Evolutionary conservation across 805 yeast genomes (phyloP), one percentile per base, ranked within the genome.

Genomic region (Saccharomyces eubayanus): DNA sequence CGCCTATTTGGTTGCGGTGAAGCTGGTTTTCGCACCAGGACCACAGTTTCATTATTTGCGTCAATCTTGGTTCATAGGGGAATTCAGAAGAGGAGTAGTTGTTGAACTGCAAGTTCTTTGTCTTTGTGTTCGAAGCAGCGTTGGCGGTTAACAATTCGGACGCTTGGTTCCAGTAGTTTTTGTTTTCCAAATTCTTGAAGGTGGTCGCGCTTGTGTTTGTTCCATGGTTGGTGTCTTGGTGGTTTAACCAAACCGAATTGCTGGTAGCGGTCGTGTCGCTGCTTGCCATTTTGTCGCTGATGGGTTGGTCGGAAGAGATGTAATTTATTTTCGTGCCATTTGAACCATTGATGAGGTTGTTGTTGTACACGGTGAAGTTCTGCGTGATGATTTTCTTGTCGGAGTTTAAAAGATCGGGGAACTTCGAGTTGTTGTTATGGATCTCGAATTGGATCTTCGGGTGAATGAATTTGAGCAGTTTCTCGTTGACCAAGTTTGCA

Each of bases 401-500:
- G 46, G 56, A 55, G 3, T 63, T 62, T 11, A 62, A 49, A 31
- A 62, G 46, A 47, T 62, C 63, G 5, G 63, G 62, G 46, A 59
- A 62, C 40, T 55, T 55, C 31, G 57, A 58, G 16, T 36, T 36
- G 21, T 52, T 41, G 12, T 51, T 51, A 14, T 36, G 49, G 28
- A 51, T 49, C 27, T 53, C 48, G 27, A 51, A 51, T 14, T 60
- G 53, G 14, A 66, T 59, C 16, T 55, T 52, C 6, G 66, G 58
- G 49, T 65, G 63, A 43, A 67, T 61, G 12, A 58, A 52, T 41
- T 61, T 55, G 21, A 68, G 52, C 6, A 68, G 53, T 53, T 62
- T 82, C 61, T 77, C 77, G 68, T 90, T 90, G 11, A 90, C 89
- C 41, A 83, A 66, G 40, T 81, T 76, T 10, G 90, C 87, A 53